Percentiles rank a stretch among this genome's conserved stretches.
Conservation (phyloP, 2,329 filamentous ascomycete species). For the Trichoderma lentiforme region DNA sequence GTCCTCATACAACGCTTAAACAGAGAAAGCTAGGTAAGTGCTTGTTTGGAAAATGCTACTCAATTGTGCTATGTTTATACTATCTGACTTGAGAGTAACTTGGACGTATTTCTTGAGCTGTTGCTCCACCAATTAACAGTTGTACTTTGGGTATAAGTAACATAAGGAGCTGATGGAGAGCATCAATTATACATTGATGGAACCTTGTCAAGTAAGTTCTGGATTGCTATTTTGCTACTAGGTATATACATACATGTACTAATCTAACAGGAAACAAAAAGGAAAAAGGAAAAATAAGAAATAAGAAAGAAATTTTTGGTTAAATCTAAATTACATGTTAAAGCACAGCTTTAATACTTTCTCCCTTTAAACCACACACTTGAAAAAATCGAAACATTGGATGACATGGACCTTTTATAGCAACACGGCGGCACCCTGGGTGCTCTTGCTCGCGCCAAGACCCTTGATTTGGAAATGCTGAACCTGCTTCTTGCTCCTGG, state of each 20-base stretch:
- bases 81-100: too few relatives aligned
- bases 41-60: not conserved
- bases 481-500: conserved; percentile 13
- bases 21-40: not conserved
- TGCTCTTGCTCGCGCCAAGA: not conserved
- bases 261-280: not conserved
- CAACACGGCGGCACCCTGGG: conserved; percentile 18
- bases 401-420: not conserved
- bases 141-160: not conserved
- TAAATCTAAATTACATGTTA: not conserved
- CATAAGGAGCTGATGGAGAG: not conserved
- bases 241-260: not conserved
- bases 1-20: not conserved
- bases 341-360: not conserved
- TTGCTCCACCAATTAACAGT: not conserved
- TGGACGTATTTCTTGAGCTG: not conserved
- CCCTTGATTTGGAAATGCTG: conserved; percentile 16
- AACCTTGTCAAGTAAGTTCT: not conserved
- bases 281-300: not conserved
- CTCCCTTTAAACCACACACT: not conserved
- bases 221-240: not conserved
- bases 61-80: too few relatives aligned
- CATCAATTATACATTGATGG: not conserved
- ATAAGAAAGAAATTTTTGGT: not conserved
- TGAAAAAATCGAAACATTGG: not conserved